Evolutionary conservation across 106 monocot species (phyloP), one percentile per base, ranked within the genome.

Genomic region (Dendrobium catenatum): DNA sequence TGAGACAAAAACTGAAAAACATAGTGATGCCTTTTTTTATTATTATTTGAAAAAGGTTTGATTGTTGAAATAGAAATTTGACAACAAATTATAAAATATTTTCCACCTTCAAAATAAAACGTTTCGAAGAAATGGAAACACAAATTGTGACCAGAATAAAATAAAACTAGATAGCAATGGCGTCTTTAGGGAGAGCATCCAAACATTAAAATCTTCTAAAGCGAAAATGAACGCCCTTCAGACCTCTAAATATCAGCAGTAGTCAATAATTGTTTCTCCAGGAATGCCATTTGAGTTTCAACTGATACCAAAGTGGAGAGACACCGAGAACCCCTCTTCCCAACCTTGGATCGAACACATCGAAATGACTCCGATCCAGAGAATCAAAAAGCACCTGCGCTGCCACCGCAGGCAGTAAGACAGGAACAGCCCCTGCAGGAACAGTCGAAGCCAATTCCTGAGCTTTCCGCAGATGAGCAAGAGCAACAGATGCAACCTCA

Each of bases 281-380:
- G 1, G 94, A 92, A 64, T 91, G 80, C 97, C 97, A 98, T 37
- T 82, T 88, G 72, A 98, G 85, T 83, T 98, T 98, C 83, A 98
- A 44, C 89, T 98, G 97, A 79, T 89, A 98, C 92, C 89, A 91
- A 41, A 98, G 54, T 9, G 97, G 97, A 31, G 97, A 90, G 29
- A 89, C 33, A 8, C 97, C 97, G 59, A 85, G 66, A 77, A 95
- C 80, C 5, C 94, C 97, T 17, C 84, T 86, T 16, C 87, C 81
- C 55, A 92, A 47, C 59, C 97, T 88, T 22, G 97, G 91, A 91
- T 98, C 97, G 73, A 98, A 95, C n/a, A 93, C 94, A 83, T 98
- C 88, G 64, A 98, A 98, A 19, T 89, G 78, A 13, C 72, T 33
- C 33, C 75, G 73, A 18, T 81, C 66, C 76, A 98, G 77, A 31